Conservation (phyloP, 768 basidiomycete species). For the Melanogaster broomeanus region DNA sequence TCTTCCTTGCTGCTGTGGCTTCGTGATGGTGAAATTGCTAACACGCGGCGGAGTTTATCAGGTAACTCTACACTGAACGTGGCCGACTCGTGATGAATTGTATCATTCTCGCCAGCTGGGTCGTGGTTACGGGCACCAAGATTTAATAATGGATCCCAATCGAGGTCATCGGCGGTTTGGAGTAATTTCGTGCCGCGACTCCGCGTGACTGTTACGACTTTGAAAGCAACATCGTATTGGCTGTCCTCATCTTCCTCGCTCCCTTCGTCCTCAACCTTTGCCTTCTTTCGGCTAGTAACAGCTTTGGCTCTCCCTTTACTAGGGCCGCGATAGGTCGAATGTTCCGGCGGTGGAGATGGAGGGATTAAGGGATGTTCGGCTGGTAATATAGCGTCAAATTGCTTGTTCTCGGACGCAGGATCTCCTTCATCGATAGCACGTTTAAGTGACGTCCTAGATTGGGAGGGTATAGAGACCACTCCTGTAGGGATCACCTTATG, state of each 20-base stretch:
- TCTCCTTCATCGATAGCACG: constrained; percentile 42
- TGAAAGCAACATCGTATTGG: constrained; percentile 18
- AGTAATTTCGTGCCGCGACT: constrained; percentile 9
- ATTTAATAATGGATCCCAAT: constrained; percentile 32
- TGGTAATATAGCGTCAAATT: not conserved
- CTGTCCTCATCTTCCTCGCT: constrained; percentile 26
- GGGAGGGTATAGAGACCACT: constrained; percentile 1
- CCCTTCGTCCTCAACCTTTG: constrained; percentile 39
- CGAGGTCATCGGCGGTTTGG: constrained; percentile 18
- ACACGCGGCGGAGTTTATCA: constrained; percentile 62
- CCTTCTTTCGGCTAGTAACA: constrained; percentile 49
- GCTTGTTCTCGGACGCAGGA: constrained; percentile 7
- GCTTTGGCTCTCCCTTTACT: constrained; percentile 42
- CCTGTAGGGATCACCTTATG: not conserved
- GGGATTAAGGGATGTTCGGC: constrained; percentile 49
- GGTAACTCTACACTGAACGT: constrained; percentile 60
- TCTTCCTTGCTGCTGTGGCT: constrained; percentile 46
- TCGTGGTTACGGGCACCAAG: constrained; percentile 25
- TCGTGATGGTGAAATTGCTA: constrained; percentile 57
- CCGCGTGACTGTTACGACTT: constrained; percentile 18
- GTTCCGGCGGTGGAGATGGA: constrained; percentile 65
- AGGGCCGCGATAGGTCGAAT: constrained; percentile 30
- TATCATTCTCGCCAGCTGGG: constrained; percentile 15
- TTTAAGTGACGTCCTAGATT: constrained; percentile 41
- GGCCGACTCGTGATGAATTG: constrained; percentile 36